Evolutionary conservation across 495 filamentous ascomycete genomes (phyloP), one percentile per base, ranked within the genome.

Genomic region (Trichoderma gamsii): DNA sequence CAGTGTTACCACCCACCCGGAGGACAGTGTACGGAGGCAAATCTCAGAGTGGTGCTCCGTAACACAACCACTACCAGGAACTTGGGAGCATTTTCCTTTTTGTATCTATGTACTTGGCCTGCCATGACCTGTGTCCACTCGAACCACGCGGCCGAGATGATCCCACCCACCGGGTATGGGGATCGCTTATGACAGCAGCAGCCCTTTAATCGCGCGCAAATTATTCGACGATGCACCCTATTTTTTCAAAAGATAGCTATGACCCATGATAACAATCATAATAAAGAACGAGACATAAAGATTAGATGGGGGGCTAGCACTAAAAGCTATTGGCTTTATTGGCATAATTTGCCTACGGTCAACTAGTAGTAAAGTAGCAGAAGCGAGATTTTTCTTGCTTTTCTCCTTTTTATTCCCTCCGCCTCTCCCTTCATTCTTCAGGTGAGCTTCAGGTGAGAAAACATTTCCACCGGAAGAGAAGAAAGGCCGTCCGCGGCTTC

Each of bases 151-250:
- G 56, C 27, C 4, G 56, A 61, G 23, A 61, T 25, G 56, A 61
- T 61, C 25, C 56, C 56, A 32, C 27, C 9, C 56, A 61, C 56
- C 56, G 4, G 56, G 56, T 61, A 61, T 61, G 27, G 56, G 56
- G 56, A 35, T 61, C 56, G 27, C 56, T 61, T 29, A 21, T 32
- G 56, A 32, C 25, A 61, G 23, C 56, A 1, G n/a, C 15, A 12
- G 6, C 11, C 1, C 9, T 13, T 7, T 29, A 18, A 25, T 13
- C 6, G 27, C n/a, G 13, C 44, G 15, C 44, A 49, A 49, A 25
- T 32, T 27, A 6, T 13, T 11, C 3, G 44, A n/a, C n/a, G 44
- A 16, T 49, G 13, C n/a, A 49, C n/a, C 29, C 4, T 29, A 29
- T 1, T 29, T 4, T 29, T 29, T 29, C 29, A 29, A 49, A 8